Evolutionary conservation across 805 yeast species (phyloP).

Genomic region (Kodamaea neixiangensis): DNA sequence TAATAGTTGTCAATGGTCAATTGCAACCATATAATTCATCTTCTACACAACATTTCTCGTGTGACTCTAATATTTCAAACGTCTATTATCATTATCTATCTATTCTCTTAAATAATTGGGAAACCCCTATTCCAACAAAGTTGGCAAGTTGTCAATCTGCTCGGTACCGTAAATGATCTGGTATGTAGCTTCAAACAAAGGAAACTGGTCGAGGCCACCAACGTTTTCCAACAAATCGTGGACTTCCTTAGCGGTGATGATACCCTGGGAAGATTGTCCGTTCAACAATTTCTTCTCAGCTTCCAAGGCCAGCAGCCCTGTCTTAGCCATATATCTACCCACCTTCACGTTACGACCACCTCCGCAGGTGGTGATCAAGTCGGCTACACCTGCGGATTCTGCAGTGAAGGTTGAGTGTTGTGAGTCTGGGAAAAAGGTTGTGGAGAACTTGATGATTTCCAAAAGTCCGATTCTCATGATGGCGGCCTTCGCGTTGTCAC

Average conservation of each 20-base stretch:
- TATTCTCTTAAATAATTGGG: neutral
- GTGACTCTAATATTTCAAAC: neutral
- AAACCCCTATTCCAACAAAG: constrained; percentile 31
- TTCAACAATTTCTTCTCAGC: constrained; percentile 47
- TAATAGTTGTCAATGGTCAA: no score
- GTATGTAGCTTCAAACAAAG: constrained; percentile 49
- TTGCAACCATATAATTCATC: no score
- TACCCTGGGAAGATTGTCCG: constrained; percentile 50
- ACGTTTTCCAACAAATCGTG: constrained; percentile 44
- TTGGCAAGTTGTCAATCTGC: constrained; percentile 43
- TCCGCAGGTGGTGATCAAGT: constrained; percentile 48
- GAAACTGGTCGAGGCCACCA: constrained; percentile 38
- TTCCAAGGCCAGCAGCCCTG: constrained; percentile 41
- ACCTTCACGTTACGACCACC: constrained; percentile 52
- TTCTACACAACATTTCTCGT: neutral
- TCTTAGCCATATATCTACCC: constrained; percentile 47
- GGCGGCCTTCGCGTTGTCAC: constrained; percentile 51
- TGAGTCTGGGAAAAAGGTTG: constrained; percentile 38
- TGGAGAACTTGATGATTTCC: constrained; percentile 45
- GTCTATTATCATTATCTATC: constrained; percentile 3
- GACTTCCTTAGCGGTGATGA: constrained; percentile 48
- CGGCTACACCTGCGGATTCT: constrained; percentile 51
- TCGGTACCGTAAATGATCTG: constrained; percentile 43
- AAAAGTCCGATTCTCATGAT: constrained; percentile 48
- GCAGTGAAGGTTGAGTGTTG: constrained; percentile 41